phyloP scores from a whole-genome alignment of 805 yeast species.

The Suhomyces vadensis region DNA sequence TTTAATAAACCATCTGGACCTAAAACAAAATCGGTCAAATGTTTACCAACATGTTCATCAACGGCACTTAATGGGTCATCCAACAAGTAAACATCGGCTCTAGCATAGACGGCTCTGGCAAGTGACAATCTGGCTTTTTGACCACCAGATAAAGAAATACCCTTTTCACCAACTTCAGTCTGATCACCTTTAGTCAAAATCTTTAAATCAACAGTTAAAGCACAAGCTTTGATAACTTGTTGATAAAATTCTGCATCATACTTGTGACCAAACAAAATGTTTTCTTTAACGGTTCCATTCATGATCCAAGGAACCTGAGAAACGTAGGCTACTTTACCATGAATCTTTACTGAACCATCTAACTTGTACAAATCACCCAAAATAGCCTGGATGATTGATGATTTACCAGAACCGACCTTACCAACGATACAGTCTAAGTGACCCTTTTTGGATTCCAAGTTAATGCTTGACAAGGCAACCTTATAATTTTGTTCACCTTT shows the following conservation, averaged over 20 bases:
- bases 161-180: conserved; percentile 96
- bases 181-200: conserved; percentile 85
- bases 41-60: conserved; percentile 94
- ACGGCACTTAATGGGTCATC: conserved; percentile 97
- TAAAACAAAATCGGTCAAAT: conserved; percentile 76
- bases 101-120: conserved; percentile 93
- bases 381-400: conserved; percentile 75
- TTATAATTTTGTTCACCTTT: conserved; percentile 58
- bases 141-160: conserved; percentile 94
- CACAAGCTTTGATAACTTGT: conserved; percentile 84
- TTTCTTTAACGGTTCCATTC: conserved; percentile 91
- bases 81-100: conserved; percentile 86
- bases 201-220: conserved; percentile 72
- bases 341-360: conserved; percentile 68
- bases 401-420: conserved; percentile 87
- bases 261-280: conserved; percentile 85
- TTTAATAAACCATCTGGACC: conserved; percentile 78
- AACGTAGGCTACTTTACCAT: conserved; percentile 84
- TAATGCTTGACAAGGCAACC: conserved; percentile 64
- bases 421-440: conserved; percentile 86
- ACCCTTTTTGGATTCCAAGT: conserved; percentile 67
- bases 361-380: conserved; percentile 81
- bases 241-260: conserved; percentile 81
- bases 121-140: conserved; percentile 94
- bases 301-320: conserved; percentile 96